Base-by-base conservation (phyloP, 2,329 filamentous ascomycete genomes). In the Colletotrichum simmondsii region DNA sequence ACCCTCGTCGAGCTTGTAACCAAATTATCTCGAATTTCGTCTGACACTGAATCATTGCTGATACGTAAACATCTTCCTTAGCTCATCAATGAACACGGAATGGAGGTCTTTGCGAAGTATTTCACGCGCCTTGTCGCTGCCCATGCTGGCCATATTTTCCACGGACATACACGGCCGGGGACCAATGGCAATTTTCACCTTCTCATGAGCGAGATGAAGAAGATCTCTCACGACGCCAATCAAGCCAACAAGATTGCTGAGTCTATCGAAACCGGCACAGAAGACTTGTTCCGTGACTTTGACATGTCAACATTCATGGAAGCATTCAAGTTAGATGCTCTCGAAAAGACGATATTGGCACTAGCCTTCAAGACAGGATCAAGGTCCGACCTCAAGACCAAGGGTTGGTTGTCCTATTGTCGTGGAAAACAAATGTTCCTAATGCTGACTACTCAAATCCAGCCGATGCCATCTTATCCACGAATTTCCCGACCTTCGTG, bases 51-150 rank as follows among this genome's bases (percentile, higher is more conserved):
- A 14, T 32, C 6, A 11, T 4, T 59, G 61, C 76, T 78, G 56
- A 79, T 68, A 24, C 72, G 37, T 32, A 53, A 22, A 30, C 4
- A 3, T 11, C 35, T 35, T 46, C 46, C 75, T n/a, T 76, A 98
- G 94, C 92, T 98, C 82, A 93, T 98, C 86, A 93, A 98, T 91
- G 95, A 96, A 80, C 93, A 97, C 95, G 95, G 95, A 81, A 99
- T 99, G 96, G 97, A 99, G 89, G 95, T 98, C 81, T 98, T 95
- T 83, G 92, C 94, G 74, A 97, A 95, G 87, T 98, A 97, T 84
- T 97, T 99, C 85, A 92, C 95, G 83, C 94, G 96, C 84, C 89
- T 98, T 81, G 91, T 99, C 80, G 93, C 93, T 84, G 92, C 93
- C 85, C 98, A 98, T 91, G 95, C 95, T 79, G 87, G 92, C 75